Base-by-base conservation (phyloP, 2,329 filamentous ascomycete species). In the Colletotrichum sp. region DNA sequence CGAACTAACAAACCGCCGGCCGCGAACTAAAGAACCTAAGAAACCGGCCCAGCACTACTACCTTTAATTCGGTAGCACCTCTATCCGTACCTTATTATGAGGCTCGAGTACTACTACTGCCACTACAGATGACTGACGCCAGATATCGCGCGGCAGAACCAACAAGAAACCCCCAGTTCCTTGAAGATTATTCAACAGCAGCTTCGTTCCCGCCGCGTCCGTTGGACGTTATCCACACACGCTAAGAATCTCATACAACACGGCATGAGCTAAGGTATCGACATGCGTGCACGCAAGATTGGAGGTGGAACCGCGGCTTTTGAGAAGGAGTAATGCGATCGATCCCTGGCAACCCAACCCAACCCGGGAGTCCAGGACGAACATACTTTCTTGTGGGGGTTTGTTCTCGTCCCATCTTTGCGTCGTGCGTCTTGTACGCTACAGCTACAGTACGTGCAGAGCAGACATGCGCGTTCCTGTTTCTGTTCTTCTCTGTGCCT, bases 161-260 rank as follows among this genome's bases (percentile, higher is more conserved):
- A n/a, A 48, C 39, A 48, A 26, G 30, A 39, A 64, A 15, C n/a
- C 22, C 30, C 30, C 30, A 28, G 9, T 59, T 59, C 48, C 66
- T 68, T 59, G 66, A 57, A 64, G 68, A 64, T n/a, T 10, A 22
- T 30, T 34, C 22, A 30, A 39, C 28, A 68, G 26, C 39, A 48
- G 30, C 24, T 34, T 64, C 36, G 28, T 71, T 63, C 62, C 34
- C 44, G 59, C 62, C 34, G 39, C 57, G 44, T 30, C 39, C 32
- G 66, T 68, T 48, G 22, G 52, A 57, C 44, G 8, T 34, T 57
- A 57, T 67, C 36, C 39, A 52, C 66, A 44, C 52, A n/a, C 66
- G 66, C 66, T 59, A 68, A 68, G 66, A 68, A 68, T 57, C 52
- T 68, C 63, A 32, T 73, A 52, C 65, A 64, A 73, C 57, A 73